Conservation (phyloP, 441 rosid genomes). For the Pelargonium citronellum region DNA sequence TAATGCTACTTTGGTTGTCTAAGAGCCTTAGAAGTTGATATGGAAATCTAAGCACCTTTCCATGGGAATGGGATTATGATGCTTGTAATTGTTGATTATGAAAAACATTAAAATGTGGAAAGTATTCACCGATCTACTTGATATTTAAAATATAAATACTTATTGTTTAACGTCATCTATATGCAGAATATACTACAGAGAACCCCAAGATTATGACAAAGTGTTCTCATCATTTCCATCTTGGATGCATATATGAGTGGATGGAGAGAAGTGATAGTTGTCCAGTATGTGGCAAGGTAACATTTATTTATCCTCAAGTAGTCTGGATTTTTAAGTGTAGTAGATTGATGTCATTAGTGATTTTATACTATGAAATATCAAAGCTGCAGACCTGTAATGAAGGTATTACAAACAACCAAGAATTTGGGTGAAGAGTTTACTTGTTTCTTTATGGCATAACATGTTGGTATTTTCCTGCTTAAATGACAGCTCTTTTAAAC, state of each 20-base stretch:
- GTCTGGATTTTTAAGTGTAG: neutral
- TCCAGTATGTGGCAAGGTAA: conserved; percentile 82
- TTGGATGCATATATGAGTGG: conserved; percentile 75
- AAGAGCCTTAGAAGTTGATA: neutral
- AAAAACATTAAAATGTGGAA: neutral
- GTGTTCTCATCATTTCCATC: conserved; percentile 70
- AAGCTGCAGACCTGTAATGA: neutral
- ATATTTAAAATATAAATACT: neutral
- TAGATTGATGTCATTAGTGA: neutral
- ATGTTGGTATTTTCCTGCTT: neutral
- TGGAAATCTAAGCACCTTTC: neutral
- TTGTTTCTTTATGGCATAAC: neutral
- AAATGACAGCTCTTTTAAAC: neutral
- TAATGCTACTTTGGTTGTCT: conserved; percentile 1
- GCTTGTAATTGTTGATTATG: no score
- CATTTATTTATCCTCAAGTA: neutral
- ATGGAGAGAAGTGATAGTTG: conserved; percentile 75
- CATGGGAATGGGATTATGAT: no score
- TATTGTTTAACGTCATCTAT: neutral
- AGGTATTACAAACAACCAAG: neutral
- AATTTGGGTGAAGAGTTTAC: neutral
- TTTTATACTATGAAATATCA: neutral
- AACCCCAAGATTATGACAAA: conserved; percentile 61
- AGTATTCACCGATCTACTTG: conserved; percentile 4
- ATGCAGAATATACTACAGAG: conserved; percentile 60